These are phyloP conservation scores for Clarkia xantiana DNA, from an alignment of 345 rosid genomes.

Conservation along the genomic window DNA sequence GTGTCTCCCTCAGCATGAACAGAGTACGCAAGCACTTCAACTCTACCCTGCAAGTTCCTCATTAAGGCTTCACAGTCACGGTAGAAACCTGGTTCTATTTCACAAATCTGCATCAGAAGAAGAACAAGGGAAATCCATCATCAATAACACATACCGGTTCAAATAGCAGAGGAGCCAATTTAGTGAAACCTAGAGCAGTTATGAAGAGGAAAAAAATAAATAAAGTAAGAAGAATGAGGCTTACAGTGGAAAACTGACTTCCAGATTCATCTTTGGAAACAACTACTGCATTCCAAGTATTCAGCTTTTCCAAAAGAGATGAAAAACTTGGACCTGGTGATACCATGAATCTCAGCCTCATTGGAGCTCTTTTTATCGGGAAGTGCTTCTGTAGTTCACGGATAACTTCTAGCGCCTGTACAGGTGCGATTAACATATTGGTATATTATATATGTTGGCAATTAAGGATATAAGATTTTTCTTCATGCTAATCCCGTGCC, in stretches of 20 bases:
- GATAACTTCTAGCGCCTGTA: constrained; percentile 80
- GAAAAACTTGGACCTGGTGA: constrained; percentile 29
- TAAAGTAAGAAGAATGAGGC: constrained; percentile 10
- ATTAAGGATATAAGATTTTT: background rate
- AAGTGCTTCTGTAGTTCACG: constrained; percentile 91
- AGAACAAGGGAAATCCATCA: background rate
- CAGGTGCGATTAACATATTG: constrained; percentile 6
- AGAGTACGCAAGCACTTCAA: constrained; percentile 80
- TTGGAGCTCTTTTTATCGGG: constrained; percentile 84
- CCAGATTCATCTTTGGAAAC: constrained; percentile 69
- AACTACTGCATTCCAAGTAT: constrained; percentile 45
- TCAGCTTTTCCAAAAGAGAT: constrained; percentile 45
- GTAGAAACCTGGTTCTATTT: constrained; percentile 66
- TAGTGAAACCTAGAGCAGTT: background rate
- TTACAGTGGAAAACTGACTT: constrained; percentile 57
- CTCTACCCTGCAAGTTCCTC: constrained; percentile 70
- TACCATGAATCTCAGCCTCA: constrained; percentile 59
- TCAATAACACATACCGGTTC: background rate
- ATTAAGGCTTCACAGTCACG: constrained; percentile 69
- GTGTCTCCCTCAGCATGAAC: constrained; percentile 87
- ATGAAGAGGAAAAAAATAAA: background rate
- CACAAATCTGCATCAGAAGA: constrained; percentile 46
- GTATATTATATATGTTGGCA: background rate
- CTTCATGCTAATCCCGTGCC: too few species aligned
- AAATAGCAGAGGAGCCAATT: background rate